A percentile compares a stretch with the other conserved stretches of the same genome.
These are phyloP conservation scores for Chimonanthus salicifolius DNA, from an alignment of 164 flowering plant species.

Conservation along the genomic window DNA sequence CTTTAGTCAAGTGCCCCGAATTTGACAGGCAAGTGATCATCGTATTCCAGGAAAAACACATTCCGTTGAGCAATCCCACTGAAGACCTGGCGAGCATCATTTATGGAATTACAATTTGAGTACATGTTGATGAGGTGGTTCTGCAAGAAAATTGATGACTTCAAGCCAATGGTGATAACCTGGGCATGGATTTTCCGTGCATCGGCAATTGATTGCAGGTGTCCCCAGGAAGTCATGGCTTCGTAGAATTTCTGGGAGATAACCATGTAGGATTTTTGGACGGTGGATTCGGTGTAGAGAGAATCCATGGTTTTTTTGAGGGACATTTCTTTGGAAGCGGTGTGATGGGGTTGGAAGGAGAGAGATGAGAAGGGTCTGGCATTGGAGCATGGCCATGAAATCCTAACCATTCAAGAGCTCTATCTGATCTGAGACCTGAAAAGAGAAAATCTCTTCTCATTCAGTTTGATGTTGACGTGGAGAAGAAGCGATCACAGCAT, in stretches of 20 bases:
- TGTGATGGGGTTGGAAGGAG: slow-evolving; percentile 7
- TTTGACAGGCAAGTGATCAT: slow-evolving; percentile 28
- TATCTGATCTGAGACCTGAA: not conserved
- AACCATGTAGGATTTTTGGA: slow-evolving; percentile 24
- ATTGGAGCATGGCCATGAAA: slow-evolving; percentile 20
- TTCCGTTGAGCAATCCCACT: slow-evolving; percentile 19
- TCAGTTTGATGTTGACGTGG: too few relatives aligned
- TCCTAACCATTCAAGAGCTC: slow-evolving; percentile 16
- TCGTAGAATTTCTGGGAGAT: slow-evolving; percentile 28
- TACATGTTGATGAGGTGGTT: slow-evolving; percentile 43
- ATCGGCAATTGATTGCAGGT: slow-evolving; percentile 9
- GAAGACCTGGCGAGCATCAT: slow-evolving; percentile 30
- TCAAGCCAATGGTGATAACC: slow-evolving; percentile 30
- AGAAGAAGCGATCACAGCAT: too few relatives aligned
- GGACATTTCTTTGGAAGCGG: slow-evolving; percentile 7
- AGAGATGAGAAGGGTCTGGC: not conserved
- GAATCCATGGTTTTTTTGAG: slow-evolving; percentile 6
- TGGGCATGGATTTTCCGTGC: slow-evolving; percentile 37
- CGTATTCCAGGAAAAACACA: slow-evolving; percentile 37
- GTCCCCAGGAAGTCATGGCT: slow-evolving; percentile 30
- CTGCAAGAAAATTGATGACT: slow-evolving; percentile 40
- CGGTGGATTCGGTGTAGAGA: slow-evolving; percentile 4
- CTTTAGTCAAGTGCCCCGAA: slow-evolving; percentile 24
- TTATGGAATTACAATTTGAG: slow-evolving; percentile 29
- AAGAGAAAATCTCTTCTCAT: slow-evolving; percentile 7